Conservation (phyloP, 805 yeast genomes). For the Saccharomycopsis javanensis region DNA sequence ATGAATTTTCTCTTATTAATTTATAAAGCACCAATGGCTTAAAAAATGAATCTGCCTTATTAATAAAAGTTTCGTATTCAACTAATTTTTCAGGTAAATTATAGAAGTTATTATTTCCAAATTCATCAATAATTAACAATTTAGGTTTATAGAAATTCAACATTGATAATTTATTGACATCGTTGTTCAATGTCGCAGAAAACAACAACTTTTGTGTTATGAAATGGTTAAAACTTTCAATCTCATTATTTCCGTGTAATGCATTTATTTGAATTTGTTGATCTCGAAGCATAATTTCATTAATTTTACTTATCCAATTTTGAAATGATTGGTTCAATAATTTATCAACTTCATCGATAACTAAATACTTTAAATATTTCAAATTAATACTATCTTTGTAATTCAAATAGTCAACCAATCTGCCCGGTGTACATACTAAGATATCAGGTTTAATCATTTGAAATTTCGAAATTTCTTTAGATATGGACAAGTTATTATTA, state of each 20-base stretch:
- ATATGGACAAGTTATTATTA: constrained; percentile 40
- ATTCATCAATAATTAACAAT: constrained; percentile 62
- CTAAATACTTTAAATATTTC: constrained; percentile 46
- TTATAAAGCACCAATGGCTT: constrained; percentile 71
- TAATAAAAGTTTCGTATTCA: constrained; percentile 25
- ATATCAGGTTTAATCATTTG: constrained; percentile 48
- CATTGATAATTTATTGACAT: constrained; percentile 74
- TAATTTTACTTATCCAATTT: constrained; percentile 69
- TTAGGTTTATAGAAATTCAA: constrained; percentile 65
- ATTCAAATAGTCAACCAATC: constrained; percentile 64
- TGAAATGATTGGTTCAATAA: constrained; percentile 83
- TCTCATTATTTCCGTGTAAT: constrained; percentile 27
- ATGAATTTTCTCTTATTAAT: constrained; percentile 35
- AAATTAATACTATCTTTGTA: constrained; percentile 34
- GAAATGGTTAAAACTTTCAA: constrained; percentile 20
- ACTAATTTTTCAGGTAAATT: constrained; percentile 32
- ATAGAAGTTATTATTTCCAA: constrained; percentile 25
- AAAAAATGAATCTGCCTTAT: constrained; percentile 25
- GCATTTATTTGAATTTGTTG: constrained; percentile 26
- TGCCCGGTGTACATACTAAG: constrained; percentile 65
- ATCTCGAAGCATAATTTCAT: constrained; percentile 23
- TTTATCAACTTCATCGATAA: constrained; percentile 78
- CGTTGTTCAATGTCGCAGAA: constrained; percentile 90
- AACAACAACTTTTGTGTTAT: constrained; percentile 61
- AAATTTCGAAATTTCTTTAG: constrained; percentile 53